Base-by-base conservation (phyloP, 2,329 filamentous ascomycete genomes). In the Colletotrichum higginsianum region DNA sequence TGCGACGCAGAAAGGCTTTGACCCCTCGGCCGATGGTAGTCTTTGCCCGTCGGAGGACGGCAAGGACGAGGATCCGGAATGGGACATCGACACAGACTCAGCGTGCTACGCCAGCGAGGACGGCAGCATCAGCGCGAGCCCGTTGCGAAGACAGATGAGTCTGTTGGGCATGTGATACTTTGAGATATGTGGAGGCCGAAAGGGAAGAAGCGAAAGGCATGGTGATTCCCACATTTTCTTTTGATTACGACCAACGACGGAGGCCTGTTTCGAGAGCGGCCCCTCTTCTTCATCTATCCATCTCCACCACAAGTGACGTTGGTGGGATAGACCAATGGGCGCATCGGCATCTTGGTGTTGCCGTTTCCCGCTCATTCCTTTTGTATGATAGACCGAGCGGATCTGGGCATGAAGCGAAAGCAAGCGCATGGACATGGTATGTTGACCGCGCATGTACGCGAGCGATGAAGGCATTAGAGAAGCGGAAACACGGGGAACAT, bases 31-130 rank as follows among this genome's bases (percentile, higher is more conserved):
- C 53, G 76, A 76, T 44, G 77, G 85, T 80, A 78, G 78, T 56
- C 61, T 69, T 7, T 72, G 66, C 61, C 71, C 76, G 26, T 77
- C 80, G 46, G 79, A 82, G 15, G 80, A 92, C 85, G 89, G 89
- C 3, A 87, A 87, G 12, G 86, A 87, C 3, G 86, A 85, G 3
- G 82, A 90, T 60, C 88, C 89, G 7, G 91, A 93, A 72, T 98
- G 96, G 91, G 96, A 99, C 79, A 98, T 99, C 75, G 96, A 98
- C 80, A 96, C 96, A 40, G 96, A 98, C 76, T 91, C 89, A 57
- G 90, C 88, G 47, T 91, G 87, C 78, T 91, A 92, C 78, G 88
- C 90, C 46, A 94, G 92, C 77, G 93, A 95, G 80, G 93, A 94
- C 73, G 91, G 90, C 62, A 92, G 90, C 77, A 88, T 84, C 61